Conservation (phyloP, 2,329 filamentous ascomycete genomes). For the Thermothelomyces thermophilus region DNA sequence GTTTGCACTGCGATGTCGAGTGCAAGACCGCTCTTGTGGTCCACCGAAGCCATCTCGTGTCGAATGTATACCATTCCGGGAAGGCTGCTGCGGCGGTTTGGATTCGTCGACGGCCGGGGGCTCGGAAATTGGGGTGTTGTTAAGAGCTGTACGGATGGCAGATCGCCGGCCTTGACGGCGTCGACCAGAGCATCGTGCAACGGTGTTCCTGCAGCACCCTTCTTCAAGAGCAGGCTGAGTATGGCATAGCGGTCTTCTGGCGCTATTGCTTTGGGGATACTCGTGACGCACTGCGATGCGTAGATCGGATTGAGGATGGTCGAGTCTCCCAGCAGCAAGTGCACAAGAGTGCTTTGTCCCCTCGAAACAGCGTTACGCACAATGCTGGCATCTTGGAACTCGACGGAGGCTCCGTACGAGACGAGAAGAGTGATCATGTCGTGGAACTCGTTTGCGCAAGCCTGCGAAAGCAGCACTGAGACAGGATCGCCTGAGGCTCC, state of each 20-base stretch:
- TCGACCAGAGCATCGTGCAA: slow-evolving; percentile 46
- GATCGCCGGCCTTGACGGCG: slow-evolving; percentile 42
- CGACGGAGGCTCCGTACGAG: slow-evolving; percentile 47
- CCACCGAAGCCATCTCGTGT: slow-evolving; percentile 46
- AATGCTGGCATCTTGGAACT: slow-evolving; percentile 45
- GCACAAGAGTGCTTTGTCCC: slow-evolving; percentile 41
- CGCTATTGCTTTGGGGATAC: slow-evolving; percentile 42
- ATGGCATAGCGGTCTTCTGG: slow-evolving; percentile 41
- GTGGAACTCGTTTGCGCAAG: slow-evolving; percentile 44
- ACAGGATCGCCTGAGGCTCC: slow-evolving; percentile 48
- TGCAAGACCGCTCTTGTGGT: slow-evolving; percentile 46
- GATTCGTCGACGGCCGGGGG: slow-evolving; percentile 25
- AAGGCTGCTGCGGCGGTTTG: slow-evolving; percentile 27
- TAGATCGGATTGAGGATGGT: slow-evolving; percentile 37
- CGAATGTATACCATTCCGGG: slow-evolving; percentile 33
- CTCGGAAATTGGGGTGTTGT: slow-evolving; percentile 43
- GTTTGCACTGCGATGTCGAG: slow-evolving; percentile 43
- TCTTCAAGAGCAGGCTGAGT: slow-evolving; percentile 41
- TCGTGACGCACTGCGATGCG: slow-evolving; percentile 45
- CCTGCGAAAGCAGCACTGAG: slow-evolving; percentile 41
- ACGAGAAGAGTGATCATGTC: slow-evolving; percentile 51
- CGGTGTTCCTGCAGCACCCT: slow-evolving; percentile 42
- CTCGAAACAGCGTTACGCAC: slow-evolving; percentile 43
- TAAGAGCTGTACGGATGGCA: slow-evolving; percentile 42
- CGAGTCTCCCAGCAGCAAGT: slow-evolving; percentile 40